Evolutionary conservation across 495 filamentous ascomycete species (phyloP), one percentile per base, ranked within the genome.

Genomic region (Aspergillus ellipticus): DNA sequence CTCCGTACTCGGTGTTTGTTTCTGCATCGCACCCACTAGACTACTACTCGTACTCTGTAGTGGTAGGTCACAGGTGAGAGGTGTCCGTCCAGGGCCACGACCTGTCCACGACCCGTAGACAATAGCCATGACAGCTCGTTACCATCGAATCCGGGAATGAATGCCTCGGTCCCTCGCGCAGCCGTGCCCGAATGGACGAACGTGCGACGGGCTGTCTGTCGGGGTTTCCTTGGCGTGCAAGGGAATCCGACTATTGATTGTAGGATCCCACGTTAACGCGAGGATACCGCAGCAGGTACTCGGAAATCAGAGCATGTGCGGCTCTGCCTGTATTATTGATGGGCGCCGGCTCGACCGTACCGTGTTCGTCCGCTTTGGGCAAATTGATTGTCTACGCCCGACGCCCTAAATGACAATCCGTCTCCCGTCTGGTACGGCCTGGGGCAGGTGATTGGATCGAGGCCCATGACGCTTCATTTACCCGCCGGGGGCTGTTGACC

Each of bases 391-490:
- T 22, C 51, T 46, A 16, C 6, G 51, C 42, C 45, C 46, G 52
- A 46, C 41, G 46, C 49, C 55, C 59, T 60, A 58, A 55, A 48
- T 41, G 39, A 56, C 53, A 56, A 63, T 60, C 55, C 39, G 29
- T 22, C 46, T 58, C 48, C 56, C 54, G 56, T 56, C 54, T 42
- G 55, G 62, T 21, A 57, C 58, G 56, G 37, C 48, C 35, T 28
- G 5, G 6, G 42, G 29, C 4, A 20, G n/a, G n/a, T 62, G 56
- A 65, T 65, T 65, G 62, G 62, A 13, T 10, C 8, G 4, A 19
- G 26, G 31, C 39, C 43, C 35, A 55, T 53, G 49, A 57, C 62
- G 53, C 52, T 64, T 59, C 62, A 64, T 65, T 61, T 62, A 51
- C 16, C 47, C 57, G 52, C 47, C 61, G 53, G 15, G 20, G 7